These are phyloP conservation scores for Nicotiana noctiflora DNA, from an alignment of 257 asterid genomes.

Conservation along the genomic window DNA sequence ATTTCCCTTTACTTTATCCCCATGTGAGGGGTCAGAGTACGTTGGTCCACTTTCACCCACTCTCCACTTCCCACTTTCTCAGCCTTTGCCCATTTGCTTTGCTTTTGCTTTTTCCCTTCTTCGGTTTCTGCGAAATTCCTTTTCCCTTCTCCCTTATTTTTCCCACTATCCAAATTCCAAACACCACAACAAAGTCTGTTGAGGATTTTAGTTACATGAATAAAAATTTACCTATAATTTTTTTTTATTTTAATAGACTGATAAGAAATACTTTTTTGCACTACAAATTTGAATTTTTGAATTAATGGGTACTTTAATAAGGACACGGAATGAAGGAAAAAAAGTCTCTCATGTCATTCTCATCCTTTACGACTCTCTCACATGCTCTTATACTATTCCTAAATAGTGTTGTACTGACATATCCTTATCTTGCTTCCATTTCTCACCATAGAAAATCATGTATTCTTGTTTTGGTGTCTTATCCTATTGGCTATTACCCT, in stretches of 20 bases:
- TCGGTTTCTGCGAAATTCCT: constrained; percentile 36
- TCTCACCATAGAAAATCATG: neutral
- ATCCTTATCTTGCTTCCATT: neutral
- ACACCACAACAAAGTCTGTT: too few species aligned
- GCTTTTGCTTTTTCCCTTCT: constrained; percentile 28
- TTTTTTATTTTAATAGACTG: too few species aligned
- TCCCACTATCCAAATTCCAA: neutral
- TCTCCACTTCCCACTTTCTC: constrained; percentile 25
- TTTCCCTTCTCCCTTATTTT: neutral
- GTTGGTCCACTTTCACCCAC: constrained; percentile 26
- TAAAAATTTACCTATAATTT: too few species aligned
- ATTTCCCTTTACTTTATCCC: constrained; percentile 40
- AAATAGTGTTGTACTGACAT: too few species aligned
- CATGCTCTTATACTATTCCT: neutral
- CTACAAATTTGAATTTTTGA: too few species aligned
- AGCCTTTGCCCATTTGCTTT: constrained; percentile 30
- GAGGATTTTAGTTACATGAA: too few species aligned
- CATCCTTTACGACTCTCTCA: neutral
- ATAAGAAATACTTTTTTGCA: too few species aligned
- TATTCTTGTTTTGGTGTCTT: neutral
- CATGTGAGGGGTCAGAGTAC: constrained; percentile 58
- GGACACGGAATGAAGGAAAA: too few species aligned
- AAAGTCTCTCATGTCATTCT: neutral
- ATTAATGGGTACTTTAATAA: too few species aligned
- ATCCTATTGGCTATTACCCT: neutral